Evolutionary conservation across 306 rosid species (phyloP).

Genomic region (Prosopis cineraria): DNA sequence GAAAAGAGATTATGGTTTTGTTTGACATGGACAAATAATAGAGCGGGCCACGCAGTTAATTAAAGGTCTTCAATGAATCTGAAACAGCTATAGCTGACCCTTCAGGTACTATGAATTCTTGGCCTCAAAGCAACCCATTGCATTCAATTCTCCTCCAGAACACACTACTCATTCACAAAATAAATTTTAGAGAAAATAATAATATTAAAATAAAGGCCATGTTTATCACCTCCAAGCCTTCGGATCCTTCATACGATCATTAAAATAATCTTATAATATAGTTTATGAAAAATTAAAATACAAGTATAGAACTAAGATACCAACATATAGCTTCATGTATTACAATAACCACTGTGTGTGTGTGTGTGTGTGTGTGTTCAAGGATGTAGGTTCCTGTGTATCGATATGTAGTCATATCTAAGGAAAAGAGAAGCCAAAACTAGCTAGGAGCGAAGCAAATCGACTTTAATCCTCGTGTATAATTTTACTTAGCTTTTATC

Average conservation of each 20-base stretch:
- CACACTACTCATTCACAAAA: conserved; percentile 32
- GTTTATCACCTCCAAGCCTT: neutral
- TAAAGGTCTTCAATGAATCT: conserved; percentile 73
- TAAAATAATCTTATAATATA: neutral
- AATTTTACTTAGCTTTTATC: neutral
- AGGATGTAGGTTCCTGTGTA: neutral
- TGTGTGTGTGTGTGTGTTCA: no score
- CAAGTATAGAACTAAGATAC: no score
- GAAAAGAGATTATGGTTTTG: neutral
- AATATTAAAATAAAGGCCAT: neutral
- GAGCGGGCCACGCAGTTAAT: conserved; percentile 63
- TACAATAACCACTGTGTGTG: no score
- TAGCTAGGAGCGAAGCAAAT: neutral
- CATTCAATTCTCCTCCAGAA: conserved; percentile 61
- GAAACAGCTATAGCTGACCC: conserved; percentile 54
- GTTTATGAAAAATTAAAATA: no score
- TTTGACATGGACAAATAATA: conserved; percentile 43
- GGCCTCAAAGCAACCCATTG: conserved; percentile 47
- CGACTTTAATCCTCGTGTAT: neutral
- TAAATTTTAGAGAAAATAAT: neutral
- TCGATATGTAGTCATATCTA: neutral
- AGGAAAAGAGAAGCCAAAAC: neutral
- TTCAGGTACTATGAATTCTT: conserved; percentile 69
- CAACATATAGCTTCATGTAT: no score
- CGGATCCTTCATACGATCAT: neutral